These are phyloP conservation scores for Fraxinus americana DNA, from an alignment of 257 asterid genomes.

Conservation along the genomic window DNA sequence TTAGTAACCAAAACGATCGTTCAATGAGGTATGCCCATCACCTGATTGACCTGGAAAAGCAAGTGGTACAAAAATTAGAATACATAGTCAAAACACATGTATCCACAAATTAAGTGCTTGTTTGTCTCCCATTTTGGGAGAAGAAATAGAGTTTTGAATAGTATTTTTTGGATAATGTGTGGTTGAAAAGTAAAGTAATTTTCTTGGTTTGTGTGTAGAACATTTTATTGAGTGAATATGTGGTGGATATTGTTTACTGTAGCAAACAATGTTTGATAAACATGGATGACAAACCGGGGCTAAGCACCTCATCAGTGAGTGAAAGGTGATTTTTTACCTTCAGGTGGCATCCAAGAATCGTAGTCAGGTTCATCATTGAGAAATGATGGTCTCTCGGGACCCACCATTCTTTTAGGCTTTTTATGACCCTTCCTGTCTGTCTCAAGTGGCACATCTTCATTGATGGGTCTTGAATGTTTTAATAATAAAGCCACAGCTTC, in stretches of 20 bases:
- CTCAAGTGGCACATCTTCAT: constrained; percentile 31
- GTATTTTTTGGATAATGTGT: too few species aligned
- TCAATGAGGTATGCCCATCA: constrained; percentile 91
- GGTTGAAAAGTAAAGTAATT: too few species aligned
- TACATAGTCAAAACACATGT: not conserved
- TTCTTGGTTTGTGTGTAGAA: too few species aligned
- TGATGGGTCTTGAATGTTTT: constrained; percentile 57
- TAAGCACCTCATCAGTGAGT: constrained; percentile 2
- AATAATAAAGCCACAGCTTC: constrained; percentile 90
- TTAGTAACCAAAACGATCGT: constrained; percentile 89
- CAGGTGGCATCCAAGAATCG: constrained; percentile 93
- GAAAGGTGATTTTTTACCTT: constrained; percentile 53
- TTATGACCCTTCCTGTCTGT: constrained; percentile 49
- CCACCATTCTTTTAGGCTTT: constrained; percentile 60
- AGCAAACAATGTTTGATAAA: too few species aligned
- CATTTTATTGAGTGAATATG: too few species aligned
- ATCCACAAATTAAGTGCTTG: not conserved
- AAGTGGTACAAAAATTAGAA: constrained; percentile 11
- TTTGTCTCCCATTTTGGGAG: too few species aligned
- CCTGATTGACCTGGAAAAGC: constrained; percentile 85
- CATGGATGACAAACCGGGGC: too few species aligned
- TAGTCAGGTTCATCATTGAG: constrained; percentile 49
- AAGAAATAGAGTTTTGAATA: too few species aligned
- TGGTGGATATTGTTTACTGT: too few species aligned
- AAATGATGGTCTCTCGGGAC: constrained; percentile 79